Conservation (phyloP, 192 early-diverging fungal genomes). For the Funneliformis geosporum region DNA sequence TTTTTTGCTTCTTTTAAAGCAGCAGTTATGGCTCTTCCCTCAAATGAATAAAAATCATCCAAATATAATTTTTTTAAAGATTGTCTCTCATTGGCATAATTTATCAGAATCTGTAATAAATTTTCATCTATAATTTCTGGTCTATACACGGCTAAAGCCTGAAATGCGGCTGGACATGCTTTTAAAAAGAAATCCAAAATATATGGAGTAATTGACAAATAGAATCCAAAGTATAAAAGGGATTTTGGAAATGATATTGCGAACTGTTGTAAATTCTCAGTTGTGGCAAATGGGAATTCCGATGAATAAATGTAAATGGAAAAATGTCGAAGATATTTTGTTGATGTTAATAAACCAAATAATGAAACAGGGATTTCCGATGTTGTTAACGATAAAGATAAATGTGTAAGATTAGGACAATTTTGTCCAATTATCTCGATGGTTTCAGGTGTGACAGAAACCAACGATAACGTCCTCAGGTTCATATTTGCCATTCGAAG, state of each 20-base stretch:
- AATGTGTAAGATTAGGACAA: conserved; percentile 15
- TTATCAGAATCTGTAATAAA: not conserved
- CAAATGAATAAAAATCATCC: not conserved
- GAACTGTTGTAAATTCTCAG: not conserved
- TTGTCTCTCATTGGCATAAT: not conserved
- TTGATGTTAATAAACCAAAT: not conserved
- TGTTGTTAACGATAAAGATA: conserved; percentile 14
- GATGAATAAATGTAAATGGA: not conserved
- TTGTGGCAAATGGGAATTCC: not conserved
- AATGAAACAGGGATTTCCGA: not conserved
- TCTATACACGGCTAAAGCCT: not conserved
- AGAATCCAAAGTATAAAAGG: conserved; percentile 4
- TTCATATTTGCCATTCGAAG: not conserved
- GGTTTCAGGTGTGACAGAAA: not conserved
- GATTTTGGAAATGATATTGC: not conserved
- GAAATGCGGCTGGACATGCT: not conserved
- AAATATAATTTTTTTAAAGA: not conserved
- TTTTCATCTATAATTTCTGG: not conserved
- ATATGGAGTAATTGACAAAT: not conserved
- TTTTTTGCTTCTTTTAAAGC: not conserved
- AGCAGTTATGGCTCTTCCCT: not conserved
- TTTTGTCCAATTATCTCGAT: not conserved
- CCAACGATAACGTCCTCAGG: not conserved
- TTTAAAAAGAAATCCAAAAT: conserved; percentile 12
- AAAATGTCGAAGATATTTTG: not conserved